phyloP scores from a whole-genome alignment of 1,284 basidiomycete genomes.

The Cryptococcus jaspeensis region DNA sequence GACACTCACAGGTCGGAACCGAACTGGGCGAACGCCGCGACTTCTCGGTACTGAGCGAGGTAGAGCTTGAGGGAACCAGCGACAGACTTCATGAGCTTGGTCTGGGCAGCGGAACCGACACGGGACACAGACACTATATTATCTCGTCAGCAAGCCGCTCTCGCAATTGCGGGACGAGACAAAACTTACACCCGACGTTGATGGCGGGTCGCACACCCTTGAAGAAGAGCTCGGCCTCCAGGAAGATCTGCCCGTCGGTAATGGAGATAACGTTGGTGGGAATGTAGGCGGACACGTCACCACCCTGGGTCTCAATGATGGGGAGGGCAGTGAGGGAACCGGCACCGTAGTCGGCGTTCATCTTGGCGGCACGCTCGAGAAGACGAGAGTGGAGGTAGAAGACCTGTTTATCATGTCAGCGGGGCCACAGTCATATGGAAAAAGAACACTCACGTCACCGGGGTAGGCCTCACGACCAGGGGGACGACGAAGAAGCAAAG shows the following conservation, averaged over 20 bases:
- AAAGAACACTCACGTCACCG: slow-evolving; percentile 63
- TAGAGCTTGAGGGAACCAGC: slow-evolving; percentile 99
- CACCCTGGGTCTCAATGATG: slow-evolving; percentile 99
- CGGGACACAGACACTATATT: slow-evolving; percentile 82
- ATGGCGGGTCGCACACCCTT: slow-evolving; percentile 98
- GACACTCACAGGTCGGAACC: slow-evolving; percentile 80
- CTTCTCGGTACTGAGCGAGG: slow-evolving; percentile 99
- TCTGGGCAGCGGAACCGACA: slow-evolving; percentile 99
- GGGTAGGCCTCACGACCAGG: slow-evolving; percentile 99
- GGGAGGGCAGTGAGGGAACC: slow-evolving; percentile 98
- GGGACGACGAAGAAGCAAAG: slow-evolving; percentile 96
- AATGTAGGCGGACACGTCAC: slow-evolving; percentile 99
- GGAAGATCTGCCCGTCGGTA: slow-evolving; percentile 96
- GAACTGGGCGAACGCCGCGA: slow-evolving; percentile 94
- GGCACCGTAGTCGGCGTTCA: slow-evolving; percentile 97
- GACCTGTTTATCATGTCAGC: slow-evolving; percentile 54
- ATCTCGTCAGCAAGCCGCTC: background rate
- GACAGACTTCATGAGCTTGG: slow-evolving; percentile 99
- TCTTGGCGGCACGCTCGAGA: slow-evolving; percentile 99
- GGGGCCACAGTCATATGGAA: background rate
- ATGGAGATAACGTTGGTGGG: slow-evolving; percentile 85
- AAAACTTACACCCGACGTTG: slow-evolving; percentile 82
- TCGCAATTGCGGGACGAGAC: background rate
- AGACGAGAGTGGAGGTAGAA: slow-evolving; percentile 99
- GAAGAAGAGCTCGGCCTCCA: slow-evolving; percentile 99